Percentiles rank a stretch among this genome's conserved stretches.
Conservation (phyloP, 1,139 yeast genomes). For the Scheffersomyces illinoinensis region DNA sequence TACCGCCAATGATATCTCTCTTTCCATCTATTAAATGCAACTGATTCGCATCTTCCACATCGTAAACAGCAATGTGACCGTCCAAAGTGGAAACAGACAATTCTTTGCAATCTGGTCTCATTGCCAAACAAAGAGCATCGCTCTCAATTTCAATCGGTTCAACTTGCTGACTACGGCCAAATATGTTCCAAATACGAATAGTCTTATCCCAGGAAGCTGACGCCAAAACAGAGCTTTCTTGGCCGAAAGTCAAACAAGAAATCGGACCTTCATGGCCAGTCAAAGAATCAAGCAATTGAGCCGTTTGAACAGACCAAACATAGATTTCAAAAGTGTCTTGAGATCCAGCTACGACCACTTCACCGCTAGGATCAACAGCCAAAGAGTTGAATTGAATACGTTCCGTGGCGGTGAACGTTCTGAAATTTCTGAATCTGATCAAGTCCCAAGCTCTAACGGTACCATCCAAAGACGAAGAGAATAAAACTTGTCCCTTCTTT, state of each 20-base stretch:
- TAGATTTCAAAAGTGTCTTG: constrained; percentile 86
- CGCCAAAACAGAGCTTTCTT: constrained; percentile 75
- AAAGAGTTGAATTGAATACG: constrained; percentile 84
- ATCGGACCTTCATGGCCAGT: constrained; percentile 97
- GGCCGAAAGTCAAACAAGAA: constrained; percentile 83
- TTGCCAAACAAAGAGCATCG: constrained; percentile 80
- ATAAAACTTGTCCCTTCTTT: constrained; percentile 82
- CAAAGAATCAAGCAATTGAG: constrained; percentile 82
- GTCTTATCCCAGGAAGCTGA: constrained; percentile 98
- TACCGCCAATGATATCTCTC: constrained; percentile 84
- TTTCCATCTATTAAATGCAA: constrained; percentile 82
- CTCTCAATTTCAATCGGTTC: constrained; percentile 87
- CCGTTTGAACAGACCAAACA: constrained; percentile 97
- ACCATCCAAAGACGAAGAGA: constrained; percentile 91
- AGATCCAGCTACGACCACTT: constrained; percentile 94
- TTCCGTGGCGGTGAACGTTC: constrained; percentile 90
- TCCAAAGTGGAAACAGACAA: constrained; percentile 86
- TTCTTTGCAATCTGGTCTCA: constrained; percentile 92
- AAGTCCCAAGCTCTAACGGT: constrained; percentile 98
- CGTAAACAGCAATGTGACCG: constrained; percentile 85
- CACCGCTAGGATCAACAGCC: constrained; percentile 98
- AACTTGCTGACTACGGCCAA: constrained; percentile 79
- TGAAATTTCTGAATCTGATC: constrained; percentile 86
- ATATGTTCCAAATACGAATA: constrained; percentile 88
- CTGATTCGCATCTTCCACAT: constrained; percentile 79